Base-by-base conservation (phyloP, 441 rosid genomes). In the Populus hybrid region DNA sequence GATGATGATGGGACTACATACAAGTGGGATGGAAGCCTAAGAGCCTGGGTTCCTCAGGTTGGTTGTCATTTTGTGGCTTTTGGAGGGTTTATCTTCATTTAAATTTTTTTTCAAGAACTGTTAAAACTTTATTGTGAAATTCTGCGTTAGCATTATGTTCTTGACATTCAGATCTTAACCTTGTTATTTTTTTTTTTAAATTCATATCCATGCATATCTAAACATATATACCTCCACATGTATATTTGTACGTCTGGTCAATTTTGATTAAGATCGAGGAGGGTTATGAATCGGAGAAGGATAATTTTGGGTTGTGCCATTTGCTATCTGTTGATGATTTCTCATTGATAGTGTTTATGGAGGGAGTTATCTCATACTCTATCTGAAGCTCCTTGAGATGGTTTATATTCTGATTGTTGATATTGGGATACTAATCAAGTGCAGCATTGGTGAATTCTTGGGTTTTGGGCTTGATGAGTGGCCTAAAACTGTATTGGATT, bases 21-120 rank as follows among this genome's bases (percentile, higher is more conserved):
- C 86, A 92, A 89, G 88, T 94, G 98, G 98, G 87, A 94, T 85
- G 83, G 82, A 81, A 73, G 83, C 80, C 87, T 87, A 74, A 85
- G 92, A 84, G 98, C 84, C 78, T 95, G 97, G 95, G 98, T 83
- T 88, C 98, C 98, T 83, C 95, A 94, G 98, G 99, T 92, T 79
- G 73, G 85, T 83, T 69, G 40, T 54, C 23, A 30, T 14, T 14
- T 65, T 72, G 42, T 24, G 23, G 1, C 5, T 21, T 76, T 59
- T 70, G 9, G 2, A 61, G 42, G 32, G 65, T 71, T 18, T 16
- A 30, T 64, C 40, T 75, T 10, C 26, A 11, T 26, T 26, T 26
- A 21, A 3, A 67, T 71, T n/a, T 12, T 32, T 16, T 6, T 16
- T 72, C 42, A 57, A 76, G 74, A 76, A 34, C 23, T 21, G 18